Evolutionary conservation across 768 basidiomycete species (phyloP).

Genomic region (Mrakia frigida): DNA sequence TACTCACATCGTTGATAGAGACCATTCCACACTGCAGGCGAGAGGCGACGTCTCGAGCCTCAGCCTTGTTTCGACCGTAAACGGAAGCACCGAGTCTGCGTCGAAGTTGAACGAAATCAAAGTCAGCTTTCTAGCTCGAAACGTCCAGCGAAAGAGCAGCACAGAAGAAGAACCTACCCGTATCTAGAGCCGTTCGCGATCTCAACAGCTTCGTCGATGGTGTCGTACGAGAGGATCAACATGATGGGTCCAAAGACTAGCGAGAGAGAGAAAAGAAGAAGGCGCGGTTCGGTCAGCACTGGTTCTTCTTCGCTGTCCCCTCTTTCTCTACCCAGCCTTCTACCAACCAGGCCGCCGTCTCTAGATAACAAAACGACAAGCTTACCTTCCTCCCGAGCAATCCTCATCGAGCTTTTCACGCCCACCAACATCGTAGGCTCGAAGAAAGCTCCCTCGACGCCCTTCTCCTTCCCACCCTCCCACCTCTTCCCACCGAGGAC

Average conservation of each 20-base stretch:
- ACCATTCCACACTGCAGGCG: constrained; percentile 93
- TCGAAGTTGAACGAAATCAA: neutral
- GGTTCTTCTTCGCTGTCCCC: no score
- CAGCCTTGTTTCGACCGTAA: constrained; percentile 76
- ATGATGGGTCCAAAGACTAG: constrained; percentile 94
- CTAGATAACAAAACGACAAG: constrained; percentile 34
- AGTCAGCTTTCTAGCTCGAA: neutral
- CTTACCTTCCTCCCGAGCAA: constrained; percentile 75
- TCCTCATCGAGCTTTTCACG: constrained; percentile 63
- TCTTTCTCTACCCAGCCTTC: neutral
- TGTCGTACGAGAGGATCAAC: constrained; percentile 75
- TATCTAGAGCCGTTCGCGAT: constrained; percentile 84
- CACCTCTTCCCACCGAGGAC: constrained; percentile 63
- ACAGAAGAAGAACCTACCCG: constrained; percentile 21
- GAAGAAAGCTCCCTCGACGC: constrained; percentile 71
- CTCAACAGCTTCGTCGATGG: constrained; percentile 73
- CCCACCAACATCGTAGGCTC: constrained; percentile 78
- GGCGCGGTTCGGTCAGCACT: no score
- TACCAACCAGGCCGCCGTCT: no score
- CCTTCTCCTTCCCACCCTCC: constrained; percentile 37
- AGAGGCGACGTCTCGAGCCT: constrained; percentile 74
- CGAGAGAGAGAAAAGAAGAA: constrained; percentile 10
- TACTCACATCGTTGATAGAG: constrained; percentile 72
- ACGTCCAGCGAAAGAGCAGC: neutral
- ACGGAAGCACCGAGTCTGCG: constrained; percentile 79